phyloP scores from a whole-genome alignment of 2,329 filamentous ascomycete genomes.

The Mycosphaerella sp. region DNA sequence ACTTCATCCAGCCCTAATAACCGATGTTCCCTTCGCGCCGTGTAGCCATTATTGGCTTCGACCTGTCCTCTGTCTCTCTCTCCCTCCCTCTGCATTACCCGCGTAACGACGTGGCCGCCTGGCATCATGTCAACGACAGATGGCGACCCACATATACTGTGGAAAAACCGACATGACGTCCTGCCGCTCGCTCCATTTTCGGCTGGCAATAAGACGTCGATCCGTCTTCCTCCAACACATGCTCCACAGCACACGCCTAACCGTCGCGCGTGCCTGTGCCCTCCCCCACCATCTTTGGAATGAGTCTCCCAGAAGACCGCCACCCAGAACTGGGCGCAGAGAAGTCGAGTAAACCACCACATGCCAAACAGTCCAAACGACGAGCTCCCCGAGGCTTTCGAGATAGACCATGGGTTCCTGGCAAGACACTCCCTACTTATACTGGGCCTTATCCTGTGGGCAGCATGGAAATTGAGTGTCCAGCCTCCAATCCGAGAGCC shows the following conservation, averaged over 20 bases:
- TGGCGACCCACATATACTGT: not conserved
- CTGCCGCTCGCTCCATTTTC: not conserved
- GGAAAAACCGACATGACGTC: not conserved
- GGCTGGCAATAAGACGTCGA: not conserved
- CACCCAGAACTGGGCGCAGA: slow-evolving; percentile 19
- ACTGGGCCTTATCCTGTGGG: slow-evolving; percentile 50
- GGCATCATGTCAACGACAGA: not conserved
- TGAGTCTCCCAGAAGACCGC: slow-evolving; percentile 8
- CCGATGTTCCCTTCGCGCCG: no score
- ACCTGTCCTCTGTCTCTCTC: no score
- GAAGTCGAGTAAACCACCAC: slow-evolving; percentile 32
- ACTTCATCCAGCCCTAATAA: no score
- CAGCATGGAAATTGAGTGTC: slow-evolving; percentile 52
- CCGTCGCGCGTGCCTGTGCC: not conserved
- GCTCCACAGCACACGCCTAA: not conserved
- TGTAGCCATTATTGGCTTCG: no score
- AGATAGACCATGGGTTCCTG: slow-evolving; percentile 32
- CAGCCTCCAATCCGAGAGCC: slow-evolving; percentile 42
- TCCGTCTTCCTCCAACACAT: no score
- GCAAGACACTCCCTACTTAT: slow-evolving; percentile 44
- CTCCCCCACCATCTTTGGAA: not conserved
- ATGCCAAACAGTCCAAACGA: slow-evolving; percentile 42
- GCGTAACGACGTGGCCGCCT: not conserved
- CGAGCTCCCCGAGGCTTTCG: slow-evolving; percentile 15
- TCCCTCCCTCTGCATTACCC: no score